A percentile compares a stretch with the other conserved stretches of the same genome.
Conservation (phyloP, 1,284 basidiomycete species). For the Pseudozyma sp. region DNA sequence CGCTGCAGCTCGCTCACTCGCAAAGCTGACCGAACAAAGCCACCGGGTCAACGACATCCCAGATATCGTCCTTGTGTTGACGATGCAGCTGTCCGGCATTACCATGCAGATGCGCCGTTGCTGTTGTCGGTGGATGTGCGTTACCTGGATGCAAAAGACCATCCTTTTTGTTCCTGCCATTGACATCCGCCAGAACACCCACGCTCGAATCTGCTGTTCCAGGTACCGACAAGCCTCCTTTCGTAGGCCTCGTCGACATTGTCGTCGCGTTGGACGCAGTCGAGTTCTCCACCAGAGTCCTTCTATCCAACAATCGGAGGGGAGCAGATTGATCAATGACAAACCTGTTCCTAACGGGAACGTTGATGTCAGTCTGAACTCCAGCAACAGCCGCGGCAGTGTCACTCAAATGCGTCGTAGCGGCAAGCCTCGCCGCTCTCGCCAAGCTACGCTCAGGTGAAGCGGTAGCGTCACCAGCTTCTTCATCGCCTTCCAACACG, state of each 20-base stretch:
- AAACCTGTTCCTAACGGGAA: conserved; percentile 48
- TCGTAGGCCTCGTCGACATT: conserved; percentile 26
- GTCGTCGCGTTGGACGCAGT: neutral
- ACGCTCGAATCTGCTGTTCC: conserved; percentile 26
- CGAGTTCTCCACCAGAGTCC: conserved; percentile 49
- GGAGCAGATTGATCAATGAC: conserved; percentile 63
- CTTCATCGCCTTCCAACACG: conserved; percentile 11
- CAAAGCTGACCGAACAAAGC: conserved; percentile 56
- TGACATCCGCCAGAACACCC: conserved; percentile 31
- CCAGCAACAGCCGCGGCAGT: neutral
- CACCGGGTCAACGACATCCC: conserved; percentile 65
- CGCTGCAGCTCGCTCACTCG: conserved; percentile 16
- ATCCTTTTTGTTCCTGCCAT: conserved; percentile 45
- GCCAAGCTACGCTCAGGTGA: conserved; percentile 36
- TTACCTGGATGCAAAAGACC: neutral
- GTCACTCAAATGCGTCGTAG: conserved; percentile 54
- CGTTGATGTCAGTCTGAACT: neutral
- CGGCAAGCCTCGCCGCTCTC: conserved; percentile 33
- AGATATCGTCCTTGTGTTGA: conserved; percentile 61
- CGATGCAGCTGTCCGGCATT: conserved; percentile 3
- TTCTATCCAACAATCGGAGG: conserved; percentile 58
- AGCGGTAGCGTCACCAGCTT: neutral
- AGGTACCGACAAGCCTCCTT: conserved; percentile 41
- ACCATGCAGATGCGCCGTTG: neutral
- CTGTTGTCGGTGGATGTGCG: neutral